Conservation (phyloP, 2,329 filamentous ascomycete species). For the Ascosphaera apis region DNA sequence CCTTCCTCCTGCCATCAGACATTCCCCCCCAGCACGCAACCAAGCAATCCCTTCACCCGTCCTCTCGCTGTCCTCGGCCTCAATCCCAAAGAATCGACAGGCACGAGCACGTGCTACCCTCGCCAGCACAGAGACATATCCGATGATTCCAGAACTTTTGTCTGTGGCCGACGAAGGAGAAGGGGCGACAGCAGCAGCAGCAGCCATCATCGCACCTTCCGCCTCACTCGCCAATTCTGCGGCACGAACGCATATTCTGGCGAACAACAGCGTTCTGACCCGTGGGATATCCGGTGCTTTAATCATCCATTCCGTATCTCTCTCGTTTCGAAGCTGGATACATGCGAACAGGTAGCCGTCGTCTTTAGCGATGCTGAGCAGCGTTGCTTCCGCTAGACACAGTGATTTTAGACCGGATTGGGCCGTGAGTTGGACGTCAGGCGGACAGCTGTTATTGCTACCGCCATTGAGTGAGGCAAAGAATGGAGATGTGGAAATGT, state of each 20-base stretch:
- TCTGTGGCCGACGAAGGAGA: constrained; percentile 20
- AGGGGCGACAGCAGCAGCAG: constrained; percentile 36
- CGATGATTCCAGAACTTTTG: constrained; percentile 25
- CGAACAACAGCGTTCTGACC: constrained; percentile 71
- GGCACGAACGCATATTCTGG: constrained; percentile 65
- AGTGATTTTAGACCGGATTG: constrained; percentile 28
- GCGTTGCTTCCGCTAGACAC: constrained; percentile 65
- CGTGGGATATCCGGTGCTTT: constrained; percentile 69
- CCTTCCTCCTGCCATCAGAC: constrained; percentile 15
- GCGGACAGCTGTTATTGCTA: constrained; percentile 8
- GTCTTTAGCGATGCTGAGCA: constrained; percentile 78
- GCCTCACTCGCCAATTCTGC: constrained; percentile 51
- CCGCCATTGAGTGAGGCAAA: constrained; percentile 14
- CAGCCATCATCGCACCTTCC: neutral
- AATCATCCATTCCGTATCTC: constrained; percentile 93
- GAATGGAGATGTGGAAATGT: constrained; percentile 35
- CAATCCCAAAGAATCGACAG: constrained; percentile 74
- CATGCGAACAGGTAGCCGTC: constrained; percentile 75
- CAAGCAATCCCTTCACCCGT: constrained; percentile 72
- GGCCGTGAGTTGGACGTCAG: constrained; percentile 24
- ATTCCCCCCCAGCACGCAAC: constrained; percentile 48
- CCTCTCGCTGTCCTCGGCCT: constrained; percentile 62
- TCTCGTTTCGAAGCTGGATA: constrained; percentile 56
- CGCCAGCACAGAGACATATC: constrained; percentile 54
- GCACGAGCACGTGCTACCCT: constrained; percentile 60